phyloP scores from a whole-genome alignment of 140 eudicot species.

The Cichorium intybus region DNA sequence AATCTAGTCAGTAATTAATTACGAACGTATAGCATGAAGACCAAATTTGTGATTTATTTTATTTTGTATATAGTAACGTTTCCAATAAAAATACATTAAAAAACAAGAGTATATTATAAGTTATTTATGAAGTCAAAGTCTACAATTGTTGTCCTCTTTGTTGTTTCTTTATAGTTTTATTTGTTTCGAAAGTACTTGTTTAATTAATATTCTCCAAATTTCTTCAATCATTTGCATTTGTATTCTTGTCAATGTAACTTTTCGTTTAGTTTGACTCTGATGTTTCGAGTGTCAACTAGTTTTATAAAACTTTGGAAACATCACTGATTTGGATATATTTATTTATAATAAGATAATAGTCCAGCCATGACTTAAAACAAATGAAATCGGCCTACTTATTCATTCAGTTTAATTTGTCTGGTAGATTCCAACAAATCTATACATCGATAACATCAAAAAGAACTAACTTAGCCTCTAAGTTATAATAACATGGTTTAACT shows the following conservation, averaged over 20 bases:
- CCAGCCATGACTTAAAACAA: slow-evolving; percentile 17
- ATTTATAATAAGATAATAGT: neutral
- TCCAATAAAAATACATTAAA: neutral
- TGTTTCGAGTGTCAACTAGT: slow-evolving; percentile 16
- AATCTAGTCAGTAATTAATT: no score
- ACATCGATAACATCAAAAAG: neutral
- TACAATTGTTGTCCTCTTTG: slow-evolving; percentile 5
- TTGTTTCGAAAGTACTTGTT: neutral
- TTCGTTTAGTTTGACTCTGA: slow-evolving; percentile 25
- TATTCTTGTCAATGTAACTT: slow-evolving; percentile 10
- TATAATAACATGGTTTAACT: neutral
- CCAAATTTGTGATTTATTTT: no score
- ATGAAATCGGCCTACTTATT: slow-evolving; percentile 20
- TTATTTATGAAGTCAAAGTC: slow-evolving; percentile 8
- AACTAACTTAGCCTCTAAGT: neutral
- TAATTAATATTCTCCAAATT: neutral
- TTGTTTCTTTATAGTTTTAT: slow-evolving; percentile 9
- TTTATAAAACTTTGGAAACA: slow-evolving; percentile 23
- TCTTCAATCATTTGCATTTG: neutral
- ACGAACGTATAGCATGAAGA: no score
- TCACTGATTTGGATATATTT: slow-evolving; percentile 16
- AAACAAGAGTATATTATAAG: neutral
- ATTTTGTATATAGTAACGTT: neutral
- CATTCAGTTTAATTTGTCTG: slow-evolving; percentile 1
- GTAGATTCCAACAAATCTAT: slow-evolving; percentile 16